Percentiles rank a stretch among this genome's conserved stretches.
Conservation (phyloP, 1,284 basidiomycete genomes). For the Psilocybe mexicana region DNA sequence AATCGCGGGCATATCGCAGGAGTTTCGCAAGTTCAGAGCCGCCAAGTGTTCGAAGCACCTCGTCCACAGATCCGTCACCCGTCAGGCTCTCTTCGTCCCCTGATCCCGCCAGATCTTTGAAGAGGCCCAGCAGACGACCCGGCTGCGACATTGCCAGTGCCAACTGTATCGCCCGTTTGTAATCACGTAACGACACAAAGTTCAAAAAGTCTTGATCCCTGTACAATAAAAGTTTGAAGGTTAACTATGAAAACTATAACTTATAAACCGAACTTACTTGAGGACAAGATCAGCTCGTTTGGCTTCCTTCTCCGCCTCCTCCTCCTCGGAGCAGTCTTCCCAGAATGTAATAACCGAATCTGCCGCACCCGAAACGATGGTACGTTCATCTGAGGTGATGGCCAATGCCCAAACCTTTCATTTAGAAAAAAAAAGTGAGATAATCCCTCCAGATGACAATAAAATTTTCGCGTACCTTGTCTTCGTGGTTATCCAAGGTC, state of each 20-base stretch:
- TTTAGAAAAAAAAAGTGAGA: neutral
- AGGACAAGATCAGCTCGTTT: conserved; percentile 73
- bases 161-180: conserved; percentile 87
- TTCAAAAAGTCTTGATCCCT: conserved; percentile 97
- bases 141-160: conserved; percentile 94
- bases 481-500: conserved; percentile 96
- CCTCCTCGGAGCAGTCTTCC: conserved; percentile 87
- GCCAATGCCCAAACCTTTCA: conserved; percentile 89
- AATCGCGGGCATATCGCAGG: conserved; percentile 83
- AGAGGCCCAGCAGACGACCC: conserved; percentile 81
- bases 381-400: conserved; percentile 74
- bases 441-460: neutral
- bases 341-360: conserved; percentile 94
- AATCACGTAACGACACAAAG: conserved; percentile 87
- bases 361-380: conserved; percentile 89
- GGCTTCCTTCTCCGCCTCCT: conserved; percentile 72
- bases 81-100: conserved; percentile 44
- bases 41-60: conserved; percentile 74
- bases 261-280: conserved; percentile 54
- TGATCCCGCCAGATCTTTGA: conserved; percentile 60
- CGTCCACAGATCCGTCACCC: conserved; percentile 74
- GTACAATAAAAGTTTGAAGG: conserved; percentile 6
- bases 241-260: conserved; percentile 1
- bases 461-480: conserved; percentile 64
- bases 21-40: conserved; percentile 79